These are phyloP conservation scores for Tricladium varicosporioides DNA, from an alignment of 2,329 filamentous ascomycete genomes.

Conservation along the genomic window DNA sequence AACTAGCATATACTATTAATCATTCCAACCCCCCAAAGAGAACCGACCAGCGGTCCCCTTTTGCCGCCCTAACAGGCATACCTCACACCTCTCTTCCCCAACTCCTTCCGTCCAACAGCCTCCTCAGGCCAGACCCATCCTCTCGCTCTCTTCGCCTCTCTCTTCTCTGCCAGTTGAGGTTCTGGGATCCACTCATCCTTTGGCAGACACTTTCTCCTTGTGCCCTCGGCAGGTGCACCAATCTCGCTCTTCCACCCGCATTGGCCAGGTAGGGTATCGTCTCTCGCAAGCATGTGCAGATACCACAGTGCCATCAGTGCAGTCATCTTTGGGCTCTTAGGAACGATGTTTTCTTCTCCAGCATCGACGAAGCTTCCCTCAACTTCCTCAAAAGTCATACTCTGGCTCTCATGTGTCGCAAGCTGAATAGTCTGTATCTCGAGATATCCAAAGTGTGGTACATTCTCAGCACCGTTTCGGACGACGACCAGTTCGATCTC, in stretches of 20 bases:
- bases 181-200: slow-evolving; percentile 74
- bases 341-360: slow-evolving; percentile 35
- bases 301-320: slow-evolving; percentile 76
- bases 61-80: slow-evolving; percentile 38
- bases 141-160: slow-evolving; percentile 68
- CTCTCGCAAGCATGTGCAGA: slow-evolving; percentile 68
- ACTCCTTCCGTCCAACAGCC: slow-evolving; percentile 67
- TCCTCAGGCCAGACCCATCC: slow-evolving; percentile 79
- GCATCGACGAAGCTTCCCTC: slow-evolving; percentile 26
- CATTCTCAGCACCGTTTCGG: slow-evolving; percentile 68
- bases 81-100: slow-evolving; percentile 62
- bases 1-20: background rate
- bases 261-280: slow-evolving; percentile 58
- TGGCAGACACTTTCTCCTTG: slow-evolving; percentile 65
- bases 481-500: slow-evolving; percentile 94
- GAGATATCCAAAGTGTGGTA: slow-evolving; percentile 84
- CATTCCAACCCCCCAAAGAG: background rate
- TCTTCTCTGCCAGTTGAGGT: slow-evolving; percentile 71
- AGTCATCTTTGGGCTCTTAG: slow-evolving; percentile 63
- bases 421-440: slow-evolving; percentile 68
- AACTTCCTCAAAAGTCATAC: slow-evolving; percentile 22
- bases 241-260: slow-evolving; percentile 68
- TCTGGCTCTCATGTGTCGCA: slow-evolving; percentile 36
- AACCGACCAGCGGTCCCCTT: background rate
- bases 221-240: slow-evolving; percentile 71